These are phyloP conservation scores for Coniochaeta sp. DNA, from an alignment of 2,329 filamentous ascomycete species.

Conservation along the genomic window DNA sequence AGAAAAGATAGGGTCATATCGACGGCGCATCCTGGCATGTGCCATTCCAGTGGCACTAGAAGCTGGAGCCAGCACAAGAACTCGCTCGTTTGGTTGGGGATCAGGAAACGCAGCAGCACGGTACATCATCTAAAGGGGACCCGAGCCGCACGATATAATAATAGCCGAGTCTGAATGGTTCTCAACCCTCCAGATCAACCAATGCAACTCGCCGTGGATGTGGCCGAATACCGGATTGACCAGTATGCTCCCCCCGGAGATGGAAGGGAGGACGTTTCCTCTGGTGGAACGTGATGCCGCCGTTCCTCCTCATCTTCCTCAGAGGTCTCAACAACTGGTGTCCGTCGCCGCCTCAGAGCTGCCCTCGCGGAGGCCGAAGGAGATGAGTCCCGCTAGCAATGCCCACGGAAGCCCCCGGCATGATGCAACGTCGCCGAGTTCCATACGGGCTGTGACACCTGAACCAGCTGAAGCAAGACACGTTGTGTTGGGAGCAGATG, in stretches of 20 bases:
- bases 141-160: background rate
- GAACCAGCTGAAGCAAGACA: constrained; percentile 38
- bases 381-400: constrained; percentile 19
- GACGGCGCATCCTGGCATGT: background rate
- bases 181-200: background rate
- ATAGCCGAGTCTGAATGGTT: background rate
- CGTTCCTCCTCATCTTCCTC: constrained; percentile 11
- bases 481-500: constrained; percentile 14
- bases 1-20: background rate
- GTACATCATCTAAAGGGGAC: background rate
- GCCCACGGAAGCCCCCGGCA: constrained; percentile 19
- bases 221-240: constrained; percentile 8
- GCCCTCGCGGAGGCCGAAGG: constrained; percentile 14
- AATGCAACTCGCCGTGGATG: constrained; percentile 5
- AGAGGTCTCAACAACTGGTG: constrained; percentile 6
- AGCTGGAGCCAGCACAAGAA: background rate
- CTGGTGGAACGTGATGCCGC: constrained; percentile 14
- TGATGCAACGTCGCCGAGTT: constrained; percentile 25
- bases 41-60: background rate
- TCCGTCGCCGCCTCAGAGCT: constrained; percentile 10
- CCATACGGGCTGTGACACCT: constrained; percentile 60
- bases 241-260: constrained; percentile 13
- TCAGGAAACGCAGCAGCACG: background rate
- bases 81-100: background rate
- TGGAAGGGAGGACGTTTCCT: constrained; percentile 19